Base-by-base conservation (phyloP, 176 grass and related monocot species). In the Coix lacrymajobi region DNA sequence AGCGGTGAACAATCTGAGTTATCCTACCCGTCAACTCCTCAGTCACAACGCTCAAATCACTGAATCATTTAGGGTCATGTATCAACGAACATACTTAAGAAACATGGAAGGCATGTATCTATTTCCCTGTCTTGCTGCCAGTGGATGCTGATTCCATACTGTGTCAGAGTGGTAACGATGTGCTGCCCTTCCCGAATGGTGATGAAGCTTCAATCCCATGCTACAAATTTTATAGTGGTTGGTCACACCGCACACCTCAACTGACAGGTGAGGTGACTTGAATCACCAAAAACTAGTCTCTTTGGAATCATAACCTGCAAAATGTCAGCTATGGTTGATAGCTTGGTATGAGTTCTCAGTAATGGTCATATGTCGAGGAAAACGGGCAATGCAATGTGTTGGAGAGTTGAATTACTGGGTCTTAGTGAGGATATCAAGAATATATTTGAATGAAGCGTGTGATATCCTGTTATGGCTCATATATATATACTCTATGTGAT, bases 1-100 rank as follows among this genome's bases (percentile, higher is more conserved):
- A 89, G 30, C 80, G 69, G 43, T 68, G 92, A 94, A 71, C 88
- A 91, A 30, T 87, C 72, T 75, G 83, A 77, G 30, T 71, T 69
- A 57, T 87, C 89, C 38, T 60, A 89, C 60, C 72, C 86, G 2
- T 87, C 92, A 49, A 91, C 92, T 58, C 92, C 89, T 17, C 89
- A 91, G 52, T 71, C 79, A 61, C 57, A 83, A 65, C 34, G 67
- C 60, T 86, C 80, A 37, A 91, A 81, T 83, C 68, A 74, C 34
- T 88, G 61, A 88, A 49, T 82, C 77, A 38, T 73, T 43, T 56
- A 7, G 0, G 25, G n/a, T 81, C 28, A 66, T 80, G 3, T 25
- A 62, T 81, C 33, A 25, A 43, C 32, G 30, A 75, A n/a, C 79
- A 41, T 69, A 26, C 61, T 60, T 39, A 39, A 36, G 39, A 51